Conservation (phyloP, 805 yeast species). For the Spathaspora hagerdaliae region DNA sequence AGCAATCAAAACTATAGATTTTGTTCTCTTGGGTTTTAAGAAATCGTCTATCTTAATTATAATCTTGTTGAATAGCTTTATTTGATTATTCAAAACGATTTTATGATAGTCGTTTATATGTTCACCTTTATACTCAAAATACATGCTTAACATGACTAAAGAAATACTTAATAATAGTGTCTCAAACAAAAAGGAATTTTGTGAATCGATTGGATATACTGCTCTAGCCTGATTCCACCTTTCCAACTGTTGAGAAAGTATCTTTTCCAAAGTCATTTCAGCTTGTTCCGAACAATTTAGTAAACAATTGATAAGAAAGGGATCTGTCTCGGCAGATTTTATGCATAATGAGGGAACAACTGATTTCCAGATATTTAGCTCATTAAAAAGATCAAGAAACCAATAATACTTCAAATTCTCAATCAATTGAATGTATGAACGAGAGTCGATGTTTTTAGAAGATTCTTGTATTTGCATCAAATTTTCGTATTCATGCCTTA, state of each 20-base stretch:
- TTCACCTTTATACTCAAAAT: slow-evolving; percentile 9
- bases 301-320: slow-evolving; percentile 23
- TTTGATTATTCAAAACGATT: slow-evolving; percentile 23
- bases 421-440: slow-evolving; percentile 19
- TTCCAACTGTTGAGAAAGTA: slow-evolving; percentile 18
- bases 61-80: slow-evolving; percentile 27
- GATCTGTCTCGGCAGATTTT: slow-evolving; percentile 15
- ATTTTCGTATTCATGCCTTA: not conserved
- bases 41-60: slow-evolving; percentile 13
- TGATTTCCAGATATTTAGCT: slow-evolving; percentile 33
- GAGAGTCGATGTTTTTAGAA: slow-evolving; percentile 14
- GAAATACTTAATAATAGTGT: slow-evolving; percentile 27
- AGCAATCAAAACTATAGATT: slow-evolving; percentile 20
- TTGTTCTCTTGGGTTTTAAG: slow-evolving; percentile 4
- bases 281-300: slow-evolving; percentile 23
- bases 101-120: slow-evolving; percentile 2
- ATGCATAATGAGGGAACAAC: slow-evolving; percentile 23
- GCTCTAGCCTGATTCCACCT: slow-evolving; percentile 18
- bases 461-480: not conserved
- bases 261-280: slow-evolving; percentile 4
- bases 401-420: slow-evolving; percentile 34
- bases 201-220: slow-evolving; percentile 4
- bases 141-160: slow-evolving; percentile 19
- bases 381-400: slow-evolving; percentile 39
- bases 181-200: slow-evolving; percentile 20